These are phyloP conservation scores for Coemansia sp. DNA, from an alignment of 192 early-diverging fungal genomes.

Conservation along the genomic window DNA sequence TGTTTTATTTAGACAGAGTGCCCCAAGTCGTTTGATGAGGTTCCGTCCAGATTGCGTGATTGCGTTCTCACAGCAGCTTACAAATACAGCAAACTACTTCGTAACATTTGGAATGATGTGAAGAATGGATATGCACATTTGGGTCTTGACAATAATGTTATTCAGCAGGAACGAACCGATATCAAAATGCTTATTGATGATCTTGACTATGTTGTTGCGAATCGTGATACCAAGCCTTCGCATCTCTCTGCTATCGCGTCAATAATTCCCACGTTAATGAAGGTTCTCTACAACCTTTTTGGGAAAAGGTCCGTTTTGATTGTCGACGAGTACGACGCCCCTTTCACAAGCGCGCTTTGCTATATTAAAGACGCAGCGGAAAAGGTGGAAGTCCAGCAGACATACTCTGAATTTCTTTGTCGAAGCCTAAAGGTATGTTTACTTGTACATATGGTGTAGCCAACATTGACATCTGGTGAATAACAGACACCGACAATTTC, in stretches of 20 bases:
- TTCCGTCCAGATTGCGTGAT: background rate
- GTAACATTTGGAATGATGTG: background rate
- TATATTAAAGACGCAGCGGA: background rate
- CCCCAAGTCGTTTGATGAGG: background rate
- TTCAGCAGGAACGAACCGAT: background rate
- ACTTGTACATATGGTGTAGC: background rate
- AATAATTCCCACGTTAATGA: conserved; percentile 3
- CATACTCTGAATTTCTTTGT: conserved; percentile 1
- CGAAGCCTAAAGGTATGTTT: conserved; percentile 3
- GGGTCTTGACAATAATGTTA: background rate
- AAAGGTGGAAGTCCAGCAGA: background rate
- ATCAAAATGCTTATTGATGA: background rate
- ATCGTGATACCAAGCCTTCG: background rate
- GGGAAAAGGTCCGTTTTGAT: background rate
- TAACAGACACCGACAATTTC: background rate
- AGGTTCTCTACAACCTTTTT: background rate
- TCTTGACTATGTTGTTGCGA: background rate
- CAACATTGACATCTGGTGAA: background rate
- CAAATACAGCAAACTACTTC: too few species aligned
- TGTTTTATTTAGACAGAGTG: background rate
- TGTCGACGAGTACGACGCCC: conserved; percentile 9
- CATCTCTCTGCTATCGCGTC: background rate
- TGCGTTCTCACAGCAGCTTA: too few species aligned
- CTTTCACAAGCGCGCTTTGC: background rate
- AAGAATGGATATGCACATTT: background rate